Evolutionary conservation across 495 filamentous ascomycete species (phyloP), one percentile per base, ranked within the genome.

Genomic region (Talaromyces nanjingensis): DNA sequence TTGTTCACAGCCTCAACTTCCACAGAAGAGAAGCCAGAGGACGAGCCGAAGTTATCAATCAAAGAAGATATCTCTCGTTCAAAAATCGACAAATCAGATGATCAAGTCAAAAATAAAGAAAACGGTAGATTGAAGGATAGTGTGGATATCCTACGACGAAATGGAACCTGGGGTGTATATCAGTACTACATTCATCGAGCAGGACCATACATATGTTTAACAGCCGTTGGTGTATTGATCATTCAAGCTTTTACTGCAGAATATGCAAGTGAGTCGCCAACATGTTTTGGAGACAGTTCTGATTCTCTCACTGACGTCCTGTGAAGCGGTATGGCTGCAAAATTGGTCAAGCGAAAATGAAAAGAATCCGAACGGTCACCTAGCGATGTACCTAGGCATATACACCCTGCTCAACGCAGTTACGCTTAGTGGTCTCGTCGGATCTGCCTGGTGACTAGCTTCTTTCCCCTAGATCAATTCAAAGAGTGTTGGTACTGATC

Each of bases 361-460:
- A 59, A 52, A 62, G 22, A 62, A 54, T 64, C 71, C 67, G 64
- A 71, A 75, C 67, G 65, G 69, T 65, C 16, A 72, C 74, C 24
- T 81, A 73, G 42, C 71, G 7, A 76, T 81, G 42, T 87, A 82
- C 57, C 68, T 87, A 2, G 82, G 83, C n/a, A 77, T 86, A 29
- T 86, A 86, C 63, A 79, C 73, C 18, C 73, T 83, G 66, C 77
- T 87, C 54, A 79, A 72, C 4, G 74, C 71, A 33, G 8, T 76
- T 2, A 77, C 74, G n/a, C 73, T 84, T 66, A 16, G 78, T 6
- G 71, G 62, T 69, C 83, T 8, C 67, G 82, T 20, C 60, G 76
- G 4, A 76, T 76, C 56, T 75, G 74, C 66, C 82, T 80, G 80
- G 74, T 16, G 63, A 69, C 69, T 60, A 18, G 11, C 29, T 25